These are phyloP conservation scores for Backusella sp. DNA, from an alignment of 192 early-diverging fungal species.

Conservation along the genomic window DNA sequence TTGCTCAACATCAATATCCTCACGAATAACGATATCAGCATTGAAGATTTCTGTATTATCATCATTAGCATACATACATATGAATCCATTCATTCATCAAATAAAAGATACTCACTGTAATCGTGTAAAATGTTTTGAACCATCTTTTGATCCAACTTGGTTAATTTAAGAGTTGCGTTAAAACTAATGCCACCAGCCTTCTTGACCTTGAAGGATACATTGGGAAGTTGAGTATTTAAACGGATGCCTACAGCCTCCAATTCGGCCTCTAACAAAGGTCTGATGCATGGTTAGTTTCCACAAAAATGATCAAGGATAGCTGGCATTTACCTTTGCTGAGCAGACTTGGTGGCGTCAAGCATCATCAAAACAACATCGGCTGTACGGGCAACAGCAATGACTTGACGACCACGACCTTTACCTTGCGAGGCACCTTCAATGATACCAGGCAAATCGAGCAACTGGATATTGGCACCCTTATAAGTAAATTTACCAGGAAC, in stretches of 20 bases:
- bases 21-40: slow-evolving; percentile 94
- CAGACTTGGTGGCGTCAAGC: slow-evolving; percentile 94
- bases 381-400: slow-evolving; percentile 96
- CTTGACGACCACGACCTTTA: slow-evolving; percentile 97
- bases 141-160: slow-evolving; percentile 84
- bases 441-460: slow-evolving; percentile 98
- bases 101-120: slow-evolving; percentile 59
- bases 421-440: slow-evolving; percentile 97
- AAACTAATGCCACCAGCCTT: slow-evolving; percentile 97
- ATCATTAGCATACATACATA: background rate
- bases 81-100: no score
- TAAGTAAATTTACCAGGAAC: slow-evolving; percentile 95
- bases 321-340: slow-evolving; percentile 60
- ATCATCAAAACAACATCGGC: slow-evolving; percentile 97
- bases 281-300: slow-evolving; percentile 6
- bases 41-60: slow-evolving; percentile 83
- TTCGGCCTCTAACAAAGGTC: slow-evolving; percentile 82
- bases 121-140: slow-evolving; percentile 94
- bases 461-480: slow-evolving; percentile 94
- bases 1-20: slow-evolving; percentile 95
- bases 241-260: slow-evolving; percentile 96
- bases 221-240: slow-evolving; percentile 82
- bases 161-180: slow-evolving; percentile 87
- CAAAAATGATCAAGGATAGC: background rate
- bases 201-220: slow-evolving; percentile 98